Evolutionary conservation across 345 rosid species (phyloP), one percentile per base, ranked within the genome.

Genomic region (Moricandia arvensis): DNA sequence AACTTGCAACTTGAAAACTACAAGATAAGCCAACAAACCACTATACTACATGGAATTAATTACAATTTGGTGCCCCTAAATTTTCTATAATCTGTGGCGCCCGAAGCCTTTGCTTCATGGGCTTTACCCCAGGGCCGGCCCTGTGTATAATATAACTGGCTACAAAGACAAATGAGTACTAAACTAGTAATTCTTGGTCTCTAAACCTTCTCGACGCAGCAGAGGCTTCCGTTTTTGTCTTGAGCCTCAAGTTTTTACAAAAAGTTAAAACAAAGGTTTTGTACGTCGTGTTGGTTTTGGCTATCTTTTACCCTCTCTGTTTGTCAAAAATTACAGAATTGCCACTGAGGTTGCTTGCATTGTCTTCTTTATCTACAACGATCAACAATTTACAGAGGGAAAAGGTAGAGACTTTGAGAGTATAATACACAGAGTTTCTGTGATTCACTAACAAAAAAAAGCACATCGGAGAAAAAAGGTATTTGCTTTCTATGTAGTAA

Each of bases 171-270:
- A 1, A 0, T 61, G 12, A 30, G 7, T 34, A 15, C 66, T 47
- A 37, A 34, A 8, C 34, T 62, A 62, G 47, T 0, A 34, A 61
- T 16, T 34, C 45, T 33, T 16, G 13, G 45, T 9, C 38, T 30
- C 17, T 9, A 9, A 62, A 62, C 27, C 29, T 34, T 34, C 47
- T 62, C 2, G 1, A 1, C 9, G 26, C 27, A 3, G 2, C 8
- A 33, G 66, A 62, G 47, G 66, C 29, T 62, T 62, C 66, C 66
- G 15, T 34, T 62, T 62, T 62, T 1, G 47, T 62, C 66, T 62
- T 62, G 45, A 16, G 45, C 8, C 27, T 7, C 66, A 62, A 34
- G 66, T 7, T 59, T 59, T 59, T 3, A 1, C 0, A 24, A 59
- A 7, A n/a, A 1, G 3, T 33, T 7, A 61, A 33, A 61, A 35